These are phyloP conservation scores for Rhodotorula sphaerocarpa DNA, from an alignment of 768 basidiomycete species.

Conservation along the genomic window DNA sequence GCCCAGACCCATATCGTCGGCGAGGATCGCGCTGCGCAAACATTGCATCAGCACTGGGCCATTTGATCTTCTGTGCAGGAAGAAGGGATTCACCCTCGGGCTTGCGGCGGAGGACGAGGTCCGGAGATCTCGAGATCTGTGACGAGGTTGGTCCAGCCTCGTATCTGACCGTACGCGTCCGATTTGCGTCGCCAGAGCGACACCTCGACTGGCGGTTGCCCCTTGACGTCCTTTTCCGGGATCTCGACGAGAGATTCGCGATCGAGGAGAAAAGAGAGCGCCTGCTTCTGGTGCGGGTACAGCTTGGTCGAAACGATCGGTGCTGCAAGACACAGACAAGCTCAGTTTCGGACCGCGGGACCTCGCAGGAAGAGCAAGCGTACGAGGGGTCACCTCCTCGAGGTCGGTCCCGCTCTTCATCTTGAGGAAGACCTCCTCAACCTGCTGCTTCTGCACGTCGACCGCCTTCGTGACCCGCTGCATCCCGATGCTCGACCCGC, in stretches of 20 bases:
- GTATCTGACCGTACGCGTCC: conserved; percentile 42
- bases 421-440: conserved; percentile 86
- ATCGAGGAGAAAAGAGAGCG: conserved; percentile 86
- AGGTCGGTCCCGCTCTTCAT: conserved; percentile 80
- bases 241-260: conserved; percentile 50
- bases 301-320: conserved; percentile 64
- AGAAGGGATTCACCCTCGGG: conserved; percentile 13
- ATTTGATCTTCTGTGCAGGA: too few relatives aligned
- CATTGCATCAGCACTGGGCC: neutral
- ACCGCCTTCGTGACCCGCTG: conserved; percentile 45
- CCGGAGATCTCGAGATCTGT: conserved; percentile 61
- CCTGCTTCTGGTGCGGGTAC: conserved; percentile 98
- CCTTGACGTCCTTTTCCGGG: conserved; percentile 25
- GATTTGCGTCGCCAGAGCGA: conserved; percentile 49
- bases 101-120: conserved; percentile 20
- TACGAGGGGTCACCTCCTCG: conserved; percentile 74
- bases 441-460: conserved; percentile 49
- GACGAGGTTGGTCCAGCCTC: conserved; percentile 68
- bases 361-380: conserved; percentile 42
- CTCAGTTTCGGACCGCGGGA: conserved; percentile 17
- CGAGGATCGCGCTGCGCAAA: conserved; percentile 64
- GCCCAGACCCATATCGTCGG: conserved; percentile 96
- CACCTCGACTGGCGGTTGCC: conserved; percentile 28
- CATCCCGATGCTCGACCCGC: conserved; percentile 52
- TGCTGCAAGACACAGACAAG: conserved; percentile 46